Conservation (phyloP, 306 rosid genomes). For the Cyamopsis tetragonoloba region DNA sequence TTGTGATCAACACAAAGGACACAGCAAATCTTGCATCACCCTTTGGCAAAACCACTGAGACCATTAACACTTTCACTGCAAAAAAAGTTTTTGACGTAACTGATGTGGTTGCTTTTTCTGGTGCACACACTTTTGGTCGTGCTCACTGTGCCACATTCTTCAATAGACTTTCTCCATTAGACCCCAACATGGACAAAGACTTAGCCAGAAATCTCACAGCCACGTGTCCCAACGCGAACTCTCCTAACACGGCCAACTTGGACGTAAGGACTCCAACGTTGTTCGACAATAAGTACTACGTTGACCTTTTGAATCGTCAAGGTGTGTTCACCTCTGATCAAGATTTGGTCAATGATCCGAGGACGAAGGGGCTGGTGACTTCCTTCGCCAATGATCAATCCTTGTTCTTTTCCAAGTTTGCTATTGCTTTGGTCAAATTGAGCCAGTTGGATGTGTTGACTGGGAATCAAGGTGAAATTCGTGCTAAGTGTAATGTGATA, state of each 20-base stretch:
- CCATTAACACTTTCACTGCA: slow-evolving; percentile 9
- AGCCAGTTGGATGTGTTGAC: slow-evolving; percentile 49
- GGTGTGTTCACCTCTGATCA: slow-evolving; percentile 49
- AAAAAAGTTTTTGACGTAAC: slow-evolving; percentile 28
- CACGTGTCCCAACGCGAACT: not conserved
- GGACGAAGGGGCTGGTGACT: slow-evolving; percentile 31
- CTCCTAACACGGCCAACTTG: slow-evolving; percentile 17
- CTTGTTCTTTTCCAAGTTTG: slow-evolving; percentile 41
- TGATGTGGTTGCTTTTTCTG: slow-evolving; percentile 47
- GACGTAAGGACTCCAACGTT: slow-evolving; percentile 37
- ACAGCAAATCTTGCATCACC: slow-evolving; percentile 39
- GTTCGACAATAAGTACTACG: slow-evolving; percentile 46
- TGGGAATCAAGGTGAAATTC: slow-evolving; percentile 36
- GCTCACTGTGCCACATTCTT: slow-evolving; percentile 37
- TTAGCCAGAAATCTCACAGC: slow-evolving; percentile 23
- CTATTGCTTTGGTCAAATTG: slow-evolving; percentile 29
- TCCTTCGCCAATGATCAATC: slow-evolving; percentile 35
- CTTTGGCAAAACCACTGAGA: not conserved
- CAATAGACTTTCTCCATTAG: slow-evolving; percentile 24
- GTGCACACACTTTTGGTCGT: slow-evolving; percentile 51
- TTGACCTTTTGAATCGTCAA: slow-evolving; percentile 42
- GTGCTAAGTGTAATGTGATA: slow-evolving; percentile 18
- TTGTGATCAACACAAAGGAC: slow-evolving; percentile 8
- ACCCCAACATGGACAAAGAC: slow-evolving; percentile 33
- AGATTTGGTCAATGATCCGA: slow-evolving; percentile 21